Evolutionary conservation across 208 protist species (phyloP), one percentile per base, ranked within the genome.

Genomic region (Wallacemonas rigidus): DNA sequence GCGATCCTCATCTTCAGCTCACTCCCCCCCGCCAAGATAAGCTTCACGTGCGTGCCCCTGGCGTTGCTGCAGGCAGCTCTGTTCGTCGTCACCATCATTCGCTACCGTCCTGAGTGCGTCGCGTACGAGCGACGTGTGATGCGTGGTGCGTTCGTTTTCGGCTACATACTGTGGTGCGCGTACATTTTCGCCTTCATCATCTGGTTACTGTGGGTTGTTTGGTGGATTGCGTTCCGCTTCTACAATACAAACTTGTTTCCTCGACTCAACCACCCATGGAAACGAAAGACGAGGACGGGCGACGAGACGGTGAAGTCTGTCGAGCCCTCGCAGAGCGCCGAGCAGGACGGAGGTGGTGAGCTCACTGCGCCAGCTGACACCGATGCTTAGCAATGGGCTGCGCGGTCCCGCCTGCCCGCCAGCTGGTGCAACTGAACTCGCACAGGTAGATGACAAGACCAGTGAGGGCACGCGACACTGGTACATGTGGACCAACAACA

Each of bases 191-290:
- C 70, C 15, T 83, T 90, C 26, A 2, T 86, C 3, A 9, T 79
- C 47, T 89, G 84, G 84, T 38, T 87, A n/a, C 6, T 87, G 51
- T 57, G 78, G 68, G 58, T 85, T 64, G 2, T 79, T 7, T 69
- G 70, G 64, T 80, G 71, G 75, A 50, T 67, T 2, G 15, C 77
- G 9, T 60, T 75, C 44, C 58, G 38, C 4, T 7, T 7, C 11
- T 62, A 54, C 40, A 35, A 71, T 47, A 53, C 74, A 5, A 80
- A 78, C 39, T 35, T 86, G 0, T 82, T 75, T 36, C 77, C 72
- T 6, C 73, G 77, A 5, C 57, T 83, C 11, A 50, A 69, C 40
- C 75, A 68, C 36, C 80, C 80, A 5, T 65, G 60, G 60, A 65
- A 65, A 38, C 56, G 56, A 7, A 7, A 15, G 11, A n/a, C 26